Evolutionary conservation across 495 filamentous ascomycete genomes (phyloP), one percentile per base, ranked within the genome.

Genomic region (Penicillium verhagenii): DNA sequence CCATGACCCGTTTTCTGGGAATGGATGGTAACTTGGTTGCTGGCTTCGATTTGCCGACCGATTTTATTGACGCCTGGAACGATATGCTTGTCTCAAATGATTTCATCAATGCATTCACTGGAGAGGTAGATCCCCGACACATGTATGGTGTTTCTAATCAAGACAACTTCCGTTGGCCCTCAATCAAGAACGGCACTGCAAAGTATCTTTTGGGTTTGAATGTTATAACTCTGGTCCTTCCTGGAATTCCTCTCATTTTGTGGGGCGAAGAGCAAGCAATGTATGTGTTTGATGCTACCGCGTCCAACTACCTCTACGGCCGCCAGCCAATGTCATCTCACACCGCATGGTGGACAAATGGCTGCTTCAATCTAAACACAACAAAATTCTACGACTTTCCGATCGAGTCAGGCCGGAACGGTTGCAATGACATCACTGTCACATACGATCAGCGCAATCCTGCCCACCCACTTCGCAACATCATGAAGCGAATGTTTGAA

Each of bases 131-230:
- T 60, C 86, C 86, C 5, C 77, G 87, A 11, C 86, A 90, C 60
- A 80, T 89, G 76, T 89, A 82, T 48, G 87, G 87, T 24, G 76
- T 75, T 3, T 85, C 83, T 3, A 89, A 89, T 58, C 87, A 90
- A 68, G 87, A 90, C 61, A 84, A 89, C 9, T 88, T 90, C 65
- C 79, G 86, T 10, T 90, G 87, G 87, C 86, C 87, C 7, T 74
- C 82, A 2, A 74, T 90, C 47, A 69, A 77, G 14, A 73, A 80
- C 47, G 87, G 87, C 4, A 79, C 81, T 1, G 77, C 87, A 60
- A 79, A 83, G 46, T 76, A 80, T 64, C 69, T 89, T 3, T 70
- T 90, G 0, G 87, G 72, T 8, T 64, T 80, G 1, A 89, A 86
- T 53, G 80, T 90, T 52, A 84, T 79, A 0, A 87, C 84, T 18